Evolutionary conservation across 805 yeast genomes (phyloP), one percentile per base, ranked within the genome.

Genomic region (Scheffersomyces lignosus): DNA sequence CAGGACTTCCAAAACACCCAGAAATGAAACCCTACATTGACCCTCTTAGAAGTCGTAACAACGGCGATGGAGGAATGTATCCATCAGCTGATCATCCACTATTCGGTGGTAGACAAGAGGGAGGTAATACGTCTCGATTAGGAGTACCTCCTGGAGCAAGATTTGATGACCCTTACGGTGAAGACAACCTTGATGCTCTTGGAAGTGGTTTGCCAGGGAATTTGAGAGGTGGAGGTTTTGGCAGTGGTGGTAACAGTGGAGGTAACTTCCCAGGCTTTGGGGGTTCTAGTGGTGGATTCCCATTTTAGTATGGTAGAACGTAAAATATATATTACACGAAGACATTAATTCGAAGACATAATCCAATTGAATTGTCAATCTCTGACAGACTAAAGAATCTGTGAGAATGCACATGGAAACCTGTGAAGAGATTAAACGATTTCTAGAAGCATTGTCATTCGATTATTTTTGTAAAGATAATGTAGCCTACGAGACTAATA

Each of bases 71-170:
- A 10, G 84, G 83, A 0, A 78, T 79, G 84, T 58, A 72, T 37
- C 79, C 81, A 1, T 65, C 75, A 3, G 49, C 64, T 1, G 53
- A 70, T 29, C 81, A 79, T 48, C 83, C 82, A 0, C 38, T 79
- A 6, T 79, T 78, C 45, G 64, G 64, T 13, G 46, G 47, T n/a
- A 31, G 33, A 4, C 29, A 17, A 10, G 41, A 43, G 5, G 34
- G 30, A 4, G 62, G 62, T 3, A 44, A 48, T 29, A 45, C 63
- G 4, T 47, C 63, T 1, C 52, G 67, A 12, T 38, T 51, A 23
- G 68, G 71, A 2, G 61, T 58, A 28, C 71, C 73, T 3, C 70
- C 71, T 0, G 79, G 80, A 4, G 73, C 80, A 4, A 49, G 81
- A 23, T 75, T 55, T 44, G 81, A 76, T 46, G 79, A 75, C 38